phyloP scores from a whole-genome alignment of 2,329 filamentous ascomycete genomes.

The Teratosphaeria pseudoeucalypti region DNA sequence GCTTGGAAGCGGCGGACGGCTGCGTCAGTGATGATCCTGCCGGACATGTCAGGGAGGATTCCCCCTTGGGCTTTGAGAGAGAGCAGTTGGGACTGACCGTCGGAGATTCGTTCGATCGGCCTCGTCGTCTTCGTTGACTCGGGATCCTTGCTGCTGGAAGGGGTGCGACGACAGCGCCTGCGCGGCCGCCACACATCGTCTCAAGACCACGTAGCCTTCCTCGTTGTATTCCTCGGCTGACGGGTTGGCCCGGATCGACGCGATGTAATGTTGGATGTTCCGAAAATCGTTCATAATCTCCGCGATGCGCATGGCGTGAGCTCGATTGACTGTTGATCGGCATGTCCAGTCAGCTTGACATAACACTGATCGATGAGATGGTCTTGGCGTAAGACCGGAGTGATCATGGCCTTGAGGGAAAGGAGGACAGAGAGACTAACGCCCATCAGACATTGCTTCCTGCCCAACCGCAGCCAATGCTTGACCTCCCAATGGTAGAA shows the following conservation, averaged over 20 bases:
- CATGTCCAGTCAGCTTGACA: conserved; percentile 4
- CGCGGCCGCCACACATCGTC: conserved; percentile 46
- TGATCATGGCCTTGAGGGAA: background rate
- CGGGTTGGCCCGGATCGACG: conserved; percentile 41
- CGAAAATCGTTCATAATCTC: conserved; percentile 57
- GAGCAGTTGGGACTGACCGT: conserved; percentile 30
- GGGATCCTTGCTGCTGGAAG: conserved; percentile 27
- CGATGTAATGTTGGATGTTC: conserved; percentile 49
- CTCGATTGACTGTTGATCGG: conserved; percentile 46
- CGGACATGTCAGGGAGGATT: too few relatives aligned
- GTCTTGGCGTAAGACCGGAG: background rate
- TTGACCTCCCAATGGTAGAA: background rate
- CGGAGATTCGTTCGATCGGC: conserved; percentile 46
- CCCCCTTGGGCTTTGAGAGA: too few relatives aligned
- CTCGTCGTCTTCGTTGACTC: conserved; percentile 36
- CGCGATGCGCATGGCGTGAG: conserved; percentile 50
- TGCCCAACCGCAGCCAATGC: background rate
- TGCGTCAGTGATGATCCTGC: conserved; percentile 50
- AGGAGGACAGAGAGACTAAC: conserved; percentile 24
- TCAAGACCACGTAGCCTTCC: conserved; percentile 48
- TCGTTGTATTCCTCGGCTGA: conserved; percentile 47
- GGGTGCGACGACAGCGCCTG: conserved; percentile 44
- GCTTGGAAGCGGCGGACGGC: conserved; percentile 51
- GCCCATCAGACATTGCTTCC: conserved; percentile 45
- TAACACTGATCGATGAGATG: background rate